These are phyloP conservation scores for Sporobolomyces pararoseus DNA, from an alignment of 768 basidiomycete genomes.

Conservation along the genomic window DNA sequence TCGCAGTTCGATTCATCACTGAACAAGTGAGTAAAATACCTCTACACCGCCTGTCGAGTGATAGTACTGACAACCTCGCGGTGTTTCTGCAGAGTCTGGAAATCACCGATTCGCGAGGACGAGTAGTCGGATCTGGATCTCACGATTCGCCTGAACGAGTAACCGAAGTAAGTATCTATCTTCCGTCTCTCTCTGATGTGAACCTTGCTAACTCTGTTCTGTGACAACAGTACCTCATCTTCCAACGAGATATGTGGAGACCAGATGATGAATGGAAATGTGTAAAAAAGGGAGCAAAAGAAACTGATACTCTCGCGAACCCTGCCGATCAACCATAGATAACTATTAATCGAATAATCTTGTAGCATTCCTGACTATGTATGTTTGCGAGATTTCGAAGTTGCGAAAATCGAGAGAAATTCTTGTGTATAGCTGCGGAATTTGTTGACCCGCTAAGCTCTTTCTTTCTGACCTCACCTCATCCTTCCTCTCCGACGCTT, in stretches of 20 bases:
- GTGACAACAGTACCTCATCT: constrained; percentile 29
- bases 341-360: neutral
- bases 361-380: too few relatives aligned
- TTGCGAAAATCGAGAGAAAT: neutral
- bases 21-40: constrained; percentile 25
- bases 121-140: constrained; percentile 23
- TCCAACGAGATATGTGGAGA: constrained; percentile 42
- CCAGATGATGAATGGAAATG: constrained; percentile 38
- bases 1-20: constrained; percentile 33
- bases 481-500: too few relatives aligned
- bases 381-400: too few relatives aligned
- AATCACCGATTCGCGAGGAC: constrained; percentile 20
- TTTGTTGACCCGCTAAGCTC: too few relatives aligned
- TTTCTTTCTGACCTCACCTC: too few relatives aligned
- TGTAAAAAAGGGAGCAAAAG: constrained; percentile 33
- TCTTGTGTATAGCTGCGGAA: neutral
- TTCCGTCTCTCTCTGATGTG: too few relatives aligned
- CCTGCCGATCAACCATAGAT: constrained; percentile 26
- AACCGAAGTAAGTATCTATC: constrained; percentile 15
- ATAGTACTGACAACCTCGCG: too few relatives aligned
- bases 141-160: constrained; percentile 25
- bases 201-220: neutral
- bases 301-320: constrained; percentile 37
- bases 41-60: too few relatives aligned
- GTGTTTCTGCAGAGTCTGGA: constrained; percentile 35